Evolutionary conservation across 2,329 filamentous ascomycete genomes (phyloP), one percentile per base, ranked within the genome.

Genomic region (Nemania sp.): DNA sequence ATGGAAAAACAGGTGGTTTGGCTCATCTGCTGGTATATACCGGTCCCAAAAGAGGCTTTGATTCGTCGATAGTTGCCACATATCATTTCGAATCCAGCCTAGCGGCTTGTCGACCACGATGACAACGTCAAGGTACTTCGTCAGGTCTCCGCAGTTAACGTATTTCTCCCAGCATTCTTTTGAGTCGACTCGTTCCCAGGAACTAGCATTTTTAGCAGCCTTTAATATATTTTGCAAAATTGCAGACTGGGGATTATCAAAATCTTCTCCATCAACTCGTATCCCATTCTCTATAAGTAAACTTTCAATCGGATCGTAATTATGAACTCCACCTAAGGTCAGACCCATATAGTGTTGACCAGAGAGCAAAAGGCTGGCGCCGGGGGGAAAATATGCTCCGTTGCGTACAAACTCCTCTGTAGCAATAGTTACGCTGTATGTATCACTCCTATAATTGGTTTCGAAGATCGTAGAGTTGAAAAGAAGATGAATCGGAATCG

Each of bases 401-500:
- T 63, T 54, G 5, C 61, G 47, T 3, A 60, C 35, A 27, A 74
- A 70, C 6, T 58, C 58, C 26, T 70, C 71, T 0, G 65, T 69
- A 10, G 59, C 58, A 20, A 72, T 69, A 8, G 67, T 71, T 0
- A 71, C 15, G 32, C 47, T 51, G 47, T 52, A 70, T n/a, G n/a
- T n/a, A n/a, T n/a, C n/a, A 32, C 5, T 32, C 29, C 5, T 32
- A 32, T 32, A 32, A 32, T 43, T 51, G 0, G 70, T 71, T 13
- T 61, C 52, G 13, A 70, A 73, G 2, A 69, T 32, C 0, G 55
- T 43, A 8, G 70, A 68, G 35, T 72, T 74, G 43, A 69, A 72
- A 1, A 72, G 38, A 5, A 72, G 22, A 32, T 74, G 70, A 22
- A 72, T 66, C 4, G 72, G 71, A 0, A 74, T 24, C 4, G 70